Base-by-base conservation (phyloP, 805 yeast species). In the Saturnispora mendoncae region DNA sequence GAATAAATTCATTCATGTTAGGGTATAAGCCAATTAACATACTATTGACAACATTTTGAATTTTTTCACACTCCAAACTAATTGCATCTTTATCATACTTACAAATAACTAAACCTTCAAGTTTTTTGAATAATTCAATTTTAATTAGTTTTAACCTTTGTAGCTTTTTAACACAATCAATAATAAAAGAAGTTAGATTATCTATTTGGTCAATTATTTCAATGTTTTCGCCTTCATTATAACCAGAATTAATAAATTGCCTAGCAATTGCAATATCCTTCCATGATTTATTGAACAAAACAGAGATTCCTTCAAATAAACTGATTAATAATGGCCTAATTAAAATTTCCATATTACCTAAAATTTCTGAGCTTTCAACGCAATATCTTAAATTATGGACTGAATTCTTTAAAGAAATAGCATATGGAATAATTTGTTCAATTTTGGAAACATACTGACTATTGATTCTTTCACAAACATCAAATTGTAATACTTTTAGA, bases 1-100 rank as follows among this genome's bases (percentile, higher is more conserved):
- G 34, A 6, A 66, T 64, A 34, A 71, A 58, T 1, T 32, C 29
- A 0, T 51, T 51, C 8, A 69, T 46, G 39, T 66, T 64, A 0
- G 58, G 36, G 46, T 39, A 39, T 15, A 39, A 26, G 2, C 42
- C 42, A 7, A 34, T 27, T 15, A 39, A 26, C 33, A 39, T 26
- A 9, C 20, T 13, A 33, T 31, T 39, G 9, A 33, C 28, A 24
- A 39, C 14, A 7, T 10, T 13, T 18, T 39, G 42, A 27, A 39
- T 33, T 19, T 33, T 17, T 3, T 27, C 20, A 15, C 23, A 12
- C 12, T 20, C 18, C 5, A 23, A 28, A 8, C 18, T 23, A 17
- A 39, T 27, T 2, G 19, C 12, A 3, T 9, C 25, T 12, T 13
- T 7, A 23, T 33, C 20, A 15, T 26, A 39, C 3, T 33, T 21